These are phyloP conservation scores for Phialophora chinensis DNA, from an alignment of 2,329 filamentous ascomycete species.

Conservation along the genomic window DNA sequence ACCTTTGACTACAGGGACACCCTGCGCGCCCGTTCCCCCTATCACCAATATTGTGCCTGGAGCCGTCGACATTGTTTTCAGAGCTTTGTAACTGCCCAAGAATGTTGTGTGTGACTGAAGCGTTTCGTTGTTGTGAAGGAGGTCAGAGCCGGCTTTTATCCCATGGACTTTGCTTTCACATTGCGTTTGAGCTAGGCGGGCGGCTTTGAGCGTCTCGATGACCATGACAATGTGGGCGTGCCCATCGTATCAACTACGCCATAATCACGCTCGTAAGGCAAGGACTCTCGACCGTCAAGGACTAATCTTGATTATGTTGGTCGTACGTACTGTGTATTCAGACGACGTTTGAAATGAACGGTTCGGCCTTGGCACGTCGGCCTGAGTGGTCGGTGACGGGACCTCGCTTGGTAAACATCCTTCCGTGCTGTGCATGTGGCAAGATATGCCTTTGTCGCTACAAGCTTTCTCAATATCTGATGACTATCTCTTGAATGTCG, in stretches of 20 bases:
- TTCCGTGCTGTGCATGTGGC: too few species aligned
- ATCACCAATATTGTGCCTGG: conserved; percentile 43
- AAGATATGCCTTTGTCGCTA: too few species aligned
- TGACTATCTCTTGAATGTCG: too few species aligned
- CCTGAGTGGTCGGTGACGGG: too few species aligned
- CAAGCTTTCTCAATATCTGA: too few species aligned
- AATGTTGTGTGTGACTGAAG: not conserved
- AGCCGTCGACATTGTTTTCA: not conserved
- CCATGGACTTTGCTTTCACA: not conserved
- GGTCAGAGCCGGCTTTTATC: not conserved
- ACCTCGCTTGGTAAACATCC: too few species aligned
- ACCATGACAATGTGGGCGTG: not conserved
- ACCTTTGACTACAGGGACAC: conserved; percentile 54
- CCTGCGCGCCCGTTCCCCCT: conserved; percentile 60
- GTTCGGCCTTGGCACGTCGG: too few species aligned
- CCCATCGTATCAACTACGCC: not conserved
- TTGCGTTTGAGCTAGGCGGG: too few species aligned
- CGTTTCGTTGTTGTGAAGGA: not conserved
- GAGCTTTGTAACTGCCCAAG: not conserved
- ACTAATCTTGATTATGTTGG: too few species aligned
- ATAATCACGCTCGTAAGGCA: not conserved
- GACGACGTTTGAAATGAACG: too few species aligned
- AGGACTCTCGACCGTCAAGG: not conserved
- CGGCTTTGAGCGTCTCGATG: not conserved
- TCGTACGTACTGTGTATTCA: too few species aligned